Evolutionary conservation across 2,329 filamentous ascomycete genomes (phyloP).

Genomic region (Sporothrix phasma): DNA sequence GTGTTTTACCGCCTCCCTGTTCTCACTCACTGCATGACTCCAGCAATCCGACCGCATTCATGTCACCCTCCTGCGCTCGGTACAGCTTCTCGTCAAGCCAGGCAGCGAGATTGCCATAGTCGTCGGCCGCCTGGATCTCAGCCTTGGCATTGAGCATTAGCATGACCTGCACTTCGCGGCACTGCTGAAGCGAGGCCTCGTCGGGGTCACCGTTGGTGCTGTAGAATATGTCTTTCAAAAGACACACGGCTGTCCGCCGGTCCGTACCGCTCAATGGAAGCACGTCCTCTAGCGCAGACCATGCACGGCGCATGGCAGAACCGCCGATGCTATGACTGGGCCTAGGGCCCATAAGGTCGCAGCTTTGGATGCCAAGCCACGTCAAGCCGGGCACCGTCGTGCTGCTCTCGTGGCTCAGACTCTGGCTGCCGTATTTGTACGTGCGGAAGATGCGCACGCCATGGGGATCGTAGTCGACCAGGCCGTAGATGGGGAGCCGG

Average conservation of each 20-base stretch:
- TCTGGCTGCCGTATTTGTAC: slow-evolving; percentile 60
- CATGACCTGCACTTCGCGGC: slow-evolving; percentile 59
- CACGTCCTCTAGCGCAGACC: slow-evolving; percentile 23
- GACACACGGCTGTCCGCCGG: slow-evolving; percentile 43
- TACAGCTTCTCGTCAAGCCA: slow-evolving; percentile 41
- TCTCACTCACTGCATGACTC: too few species aligned
- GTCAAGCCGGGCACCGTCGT: slow-evolving; percentile 40
- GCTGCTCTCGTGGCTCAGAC: slow-evolving; percentile 49
- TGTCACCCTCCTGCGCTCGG: not conserved
- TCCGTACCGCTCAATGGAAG: slow-evolving; percentile 43
- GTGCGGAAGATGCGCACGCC: slow-evolving; percentile 64
- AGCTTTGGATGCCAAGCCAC: slow-evolving; percentile 52
- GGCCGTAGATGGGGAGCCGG: slow-evolving; percentile 46
- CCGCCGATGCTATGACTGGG: too few species aligned
- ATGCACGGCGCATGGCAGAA: not conserved
- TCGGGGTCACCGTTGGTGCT: slow-evolving; percentile 17
- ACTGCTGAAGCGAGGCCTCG: slow-evolving; percentile 31
- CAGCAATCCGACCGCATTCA: not conserved
- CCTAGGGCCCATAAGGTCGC: slow-evolving; percentile 3
- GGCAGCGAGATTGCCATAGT: slow-evolving; percentile 36
- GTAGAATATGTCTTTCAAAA: slow-evolving; percentile 37
- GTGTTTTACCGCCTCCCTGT: not conserved
- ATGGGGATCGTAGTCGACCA: slow-evolving; percentile 70
- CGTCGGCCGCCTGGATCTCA: slow-evolving; percentile 64
- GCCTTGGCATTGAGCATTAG: slow-evolving; percentile 64